Evolutionary conservation across 768 basidiomycete genomes (phyloP), one percentile per base, ranked within the genome.

Genomic region (Tulasnella sp.): DNA sequence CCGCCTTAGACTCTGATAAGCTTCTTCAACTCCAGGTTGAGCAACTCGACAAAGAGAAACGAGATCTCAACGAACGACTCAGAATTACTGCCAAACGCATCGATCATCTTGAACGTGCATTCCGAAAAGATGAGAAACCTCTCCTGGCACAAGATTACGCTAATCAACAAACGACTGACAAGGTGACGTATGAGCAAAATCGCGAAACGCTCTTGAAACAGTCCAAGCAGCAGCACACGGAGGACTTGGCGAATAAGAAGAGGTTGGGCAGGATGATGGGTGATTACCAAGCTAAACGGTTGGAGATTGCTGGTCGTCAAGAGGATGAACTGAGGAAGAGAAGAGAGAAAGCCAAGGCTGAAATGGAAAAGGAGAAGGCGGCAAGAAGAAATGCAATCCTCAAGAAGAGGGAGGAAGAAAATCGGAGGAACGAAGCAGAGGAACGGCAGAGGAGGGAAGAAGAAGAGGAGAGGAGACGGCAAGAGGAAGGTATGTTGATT

Each of bases 41-140:
- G 58, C 90, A 96, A 62, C 73, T 96, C 39, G 95, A 95, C 69
- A 95, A 93, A 69, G 92, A 98, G 69, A 93, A 91, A 73, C 82
- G 78, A 60, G 85, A 90, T 58, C 70, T 87, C 57, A 74, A 73
- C 52, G 85, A 90, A 59, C 76, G 83, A 19, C 72, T 93, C 42
- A 81, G 89, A 20, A 77, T 92, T 57, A 74, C 81, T 37, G 64
- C 79, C 32, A 98, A 98, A 68, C 83, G 91, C 22, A 76, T 96
- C 59, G 95, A 98, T 62, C 93, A 99, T 67, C 64, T 85, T 63
- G 93, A 98, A 67, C 88, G 91, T 48, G 91, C 92, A 0, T 86
- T 82, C 68, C 83, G 93, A 58, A 89, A 90, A 65, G 91, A 90
- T 43, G 93, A 98, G 63, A 75, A 80, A 5, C 84, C 91, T 0